These are phyloP conservation scores for Rhododendron vialii DNA, from an alignment of 148 eudicot species.

Conservation along the genomic window DNA sequence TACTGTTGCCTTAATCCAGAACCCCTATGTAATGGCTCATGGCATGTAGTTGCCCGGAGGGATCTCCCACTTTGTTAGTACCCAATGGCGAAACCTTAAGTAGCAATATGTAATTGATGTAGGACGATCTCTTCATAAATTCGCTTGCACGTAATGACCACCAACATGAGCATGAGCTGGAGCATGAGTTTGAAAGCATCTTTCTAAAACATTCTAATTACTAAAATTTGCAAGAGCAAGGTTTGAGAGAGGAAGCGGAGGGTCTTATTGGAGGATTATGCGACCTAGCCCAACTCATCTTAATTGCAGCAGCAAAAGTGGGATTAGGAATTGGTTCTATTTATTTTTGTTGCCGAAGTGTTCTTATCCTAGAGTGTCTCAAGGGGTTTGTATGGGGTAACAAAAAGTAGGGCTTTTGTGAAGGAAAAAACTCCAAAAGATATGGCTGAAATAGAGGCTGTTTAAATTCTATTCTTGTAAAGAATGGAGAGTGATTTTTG, in stretches of 20 bases:
- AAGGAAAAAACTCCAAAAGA: not conserved
- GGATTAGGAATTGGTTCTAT: not conserved
- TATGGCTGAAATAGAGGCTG: not conserved
- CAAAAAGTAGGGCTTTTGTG: not conserved
- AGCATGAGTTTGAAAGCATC: not conserved
- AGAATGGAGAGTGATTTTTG: not conserved
- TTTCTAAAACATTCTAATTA: not conserved
- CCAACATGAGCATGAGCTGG: not conserved
- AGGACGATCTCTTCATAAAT: not conserved
- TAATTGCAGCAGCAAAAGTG: not conserved
- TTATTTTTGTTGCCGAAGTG: not conserved
- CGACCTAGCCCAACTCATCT: not conserved
- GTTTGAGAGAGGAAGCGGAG: not conserved
- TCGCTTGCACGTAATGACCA: not conserved
- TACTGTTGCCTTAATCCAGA: not conserved
- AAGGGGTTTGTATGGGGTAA: not conserved
- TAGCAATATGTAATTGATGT: not conserved
- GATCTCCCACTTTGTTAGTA: not conserved
- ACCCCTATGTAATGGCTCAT: not conserved
- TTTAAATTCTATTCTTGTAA: not conserved
- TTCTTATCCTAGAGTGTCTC: not conserved
- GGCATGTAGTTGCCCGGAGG: not conserved
- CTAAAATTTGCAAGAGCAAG: not conserved
- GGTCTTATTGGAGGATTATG: not conserved
- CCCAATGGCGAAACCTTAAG: not conserved